A percentile compares a stretch with the other conserved stretches of the same genome.
Evolutionary conservation across 1,284 basidiomycete genomes (phyloP).

Genomic region (Rhodotorula sp.): DNA sequence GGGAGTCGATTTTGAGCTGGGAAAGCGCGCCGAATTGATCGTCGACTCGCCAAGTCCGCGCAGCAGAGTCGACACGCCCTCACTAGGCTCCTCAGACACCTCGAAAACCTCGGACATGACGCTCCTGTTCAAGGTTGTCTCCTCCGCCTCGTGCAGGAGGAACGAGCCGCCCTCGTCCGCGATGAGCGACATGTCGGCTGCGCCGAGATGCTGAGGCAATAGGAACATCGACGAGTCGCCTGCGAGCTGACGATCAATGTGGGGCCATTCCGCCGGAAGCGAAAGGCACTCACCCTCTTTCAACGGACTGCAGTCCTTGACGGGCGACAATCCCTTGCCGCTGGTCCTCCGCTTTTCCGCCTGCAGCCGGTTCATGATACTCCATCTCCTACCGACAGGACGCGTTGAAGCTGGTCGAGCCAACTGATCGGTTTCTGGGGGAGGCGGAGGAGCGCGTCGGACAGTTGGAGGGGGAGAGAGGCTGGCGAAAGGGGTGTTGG

Average conservation of each 20-base stretch:
- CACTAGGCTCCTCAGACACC: not conserved
- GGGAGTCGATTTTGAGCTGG: not conserved
- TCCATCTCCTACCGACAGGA: conserved; percentile 13
- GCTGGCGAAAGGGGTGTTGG: not conserved
- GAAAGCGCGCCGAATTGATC: too few relatives aligned
- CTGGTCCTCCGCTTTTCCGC: conserved; percentile 4
- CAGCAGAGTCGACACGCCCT: conserved; percentile 5
- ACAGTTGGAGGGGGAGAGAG: not conserved
- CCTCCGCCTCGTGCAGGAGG: not conserved
- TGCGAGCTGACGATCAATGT: not conserved
- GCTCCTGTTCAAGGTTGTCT: not conserved
- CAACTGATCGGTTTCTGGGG: not conserved
- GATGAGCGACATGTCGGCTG: conserved; percentile 22
- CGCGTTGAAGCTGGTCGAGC: not conserved
- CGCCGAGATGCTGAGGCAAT: conserved; percentile 5
- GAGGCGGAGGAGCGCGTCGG: not conserved
- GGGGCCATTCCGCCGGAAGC: too few relatives aligned
- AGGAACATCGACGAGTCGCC: conserved; percentile 11
- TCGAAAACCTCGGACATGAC: not conserved
- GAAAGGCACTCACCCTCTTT: conserved; percentile 5
- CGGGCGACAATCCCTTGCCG: conserved; percentile 7
- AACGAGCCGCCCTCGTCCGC: conserved; percentile 28
- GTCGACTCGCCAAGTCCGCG: not conserved
- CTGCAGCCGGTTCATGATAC: conserved; percentile 3
- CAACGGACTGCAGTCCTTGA: conserved; percentile 8